Percentiles rank a stretch among this genome's conserved stretches.
These are phyloP conservation scores for Bisporella sp. DNA, from an alignment of 2,329 filamentous ascomycete genomes.

Conservation along the genomic window DNA sequence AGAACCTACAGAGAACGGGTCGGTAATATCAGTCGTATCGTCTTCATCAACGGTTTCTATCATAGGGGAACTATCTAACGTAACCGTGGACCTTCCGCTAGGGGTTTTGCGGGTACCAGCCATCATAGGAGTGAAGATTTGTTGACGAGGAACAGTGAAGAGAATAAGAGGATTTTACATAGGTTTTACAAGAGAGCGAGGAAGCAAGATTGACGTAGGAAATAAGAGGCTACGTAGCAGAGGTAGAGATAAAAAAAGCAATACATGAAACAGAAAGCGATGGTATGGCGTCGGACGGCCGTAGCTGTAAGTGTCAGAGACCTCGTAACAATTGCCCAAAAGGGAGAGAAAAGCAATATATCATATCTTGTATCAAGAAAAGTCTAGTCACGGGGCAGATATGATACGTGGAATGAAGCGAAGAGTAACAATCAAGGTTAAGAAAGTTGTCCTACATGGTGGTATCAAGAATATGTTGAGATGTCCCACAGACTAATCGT, in stretches of 20 bases:
- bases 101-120: conserved; percentile 5
- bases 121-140: not conserved
- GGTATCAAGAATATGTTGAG: not conserved
- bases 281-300: not conserved
- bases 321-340: conserved; percentile 3
- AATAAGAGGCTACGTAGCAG: not conserved
- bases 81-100: conserved; percentile 1
- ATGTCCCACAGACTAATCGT: conserved; percentile 4
- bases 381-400: not conserved
- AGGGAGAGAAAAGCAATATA: conserved; percentile 6
- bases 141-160: not conserved
- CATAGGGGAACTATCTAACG: not conserved
- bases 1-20: conserved; percentile 4
- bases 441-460: not conserved
- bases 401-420: conserved; percentile 4
- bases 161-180: not conserved
- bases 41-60: conserved; percentile 1
- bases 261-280: conserved; percentile 6
- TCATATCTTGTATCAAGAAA: not conserved
- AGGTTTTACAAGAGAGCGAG: not conserved
- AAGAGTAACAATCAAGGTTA: conserved; percentile 1
- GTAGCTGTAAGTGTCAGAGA: conserved; percentile 2
- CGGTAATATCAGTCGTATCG: conserved; percentile 1
- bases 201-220: not conserved
- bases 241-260: conserved; percentile 2